Conservation (phyloP, 345 rosid genomes). For the Psidium guajava region DNA sequence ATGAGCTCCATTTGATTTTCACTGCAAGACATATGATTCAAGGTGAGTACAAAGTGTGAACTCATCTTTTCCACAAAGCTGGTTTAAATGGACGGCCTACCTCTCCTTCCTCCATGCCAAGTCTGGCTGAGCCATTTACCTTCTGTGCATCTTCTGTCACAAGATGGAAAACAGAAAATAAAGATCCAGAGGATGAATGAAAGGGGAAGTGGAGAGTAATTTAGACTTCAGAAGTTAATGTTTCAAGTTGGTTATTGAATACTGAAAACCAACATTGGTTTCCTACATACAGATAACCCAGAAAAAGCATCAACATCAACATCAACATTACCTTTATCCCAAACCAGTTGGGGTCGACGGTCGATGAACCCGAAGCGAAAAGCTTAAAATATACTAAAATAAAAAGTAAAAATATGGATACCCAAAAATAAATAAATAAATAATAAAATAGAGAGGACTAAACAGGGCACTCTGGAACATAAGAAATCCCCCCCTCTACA, state of each 20-base stretch:
- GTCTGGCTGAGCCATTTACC: constrained; percentile 13
- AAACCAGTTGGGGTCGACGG: too few relatives aligned
- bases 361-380: too few relatives aligned
- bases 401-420: too few relatives aligned
- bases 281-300: background rate
- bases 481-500: too few relatives aligned
- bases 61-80: background rate
- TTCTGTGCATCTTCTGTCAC: constrained; percentile 17
- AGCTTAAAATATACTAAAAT: too few relatives aligned
- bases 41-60: background rate
- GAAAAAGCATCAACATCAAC: background rate
- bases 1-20: background rate
- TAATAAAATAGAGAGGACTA: too few relatives aligned
- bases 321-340: too few relatives aligned
- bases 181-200: background rate
- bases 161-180: background rate
- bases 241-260: background rate
- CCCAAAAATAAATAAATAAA: too few relatives aligned
- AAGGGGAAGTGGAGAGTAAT: background rate
- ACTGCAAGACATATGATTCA: background rate
- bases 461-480: too few relatives aligned
- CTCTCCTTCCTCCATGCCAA: constrained; percentile 15
- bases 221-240: background rate
- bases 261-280: background rate
- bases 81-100: background rate